Base-by-base conservation (phyloP, 805 yeast species). In the Cyberlindnera galapagoensis region DNA sequence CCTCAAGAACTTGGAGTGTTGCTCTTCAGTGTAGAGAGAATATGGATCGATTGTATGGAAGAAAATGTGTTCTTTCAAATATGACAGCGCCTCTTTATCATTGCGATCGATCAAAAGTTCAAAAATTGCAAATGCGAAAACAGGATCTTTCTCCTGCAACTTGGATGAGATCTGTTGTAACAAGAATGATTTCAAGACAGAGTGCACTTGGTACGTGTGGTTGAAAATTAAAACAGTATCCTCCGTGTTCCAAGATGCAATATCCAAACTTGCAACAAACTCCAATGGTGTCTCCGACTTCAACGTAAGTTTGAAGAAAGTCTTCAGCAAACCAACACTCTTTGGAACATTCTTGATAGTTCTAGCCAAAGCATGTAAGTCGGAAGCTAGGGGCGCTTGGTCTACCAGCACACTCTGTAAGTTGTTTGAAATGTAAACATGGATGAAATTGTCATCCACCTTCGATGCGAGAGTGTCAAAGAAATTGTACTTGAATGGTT, bases 341-440 rank as follows among this genome's bases (percentile, higher is more conserved):
- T 41, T 45, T 15, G 42, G 40, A n/a, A 41, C 7, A 3, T 24
- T 12, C 6, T 14, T 9, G 8, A 44, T 35, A 3, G 38, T 30
- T 12, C 29, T 30, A 8, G 43, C 32, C 19, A 45, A 31, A 11
- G 47, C 38, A 9, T 19, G 10, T 4, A 39, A 25, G 6, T 37
- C 43, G 7, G 30, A 21, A 1, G 15, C 15, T 3, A 34, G 9
- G 15, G 41, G 9, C 3, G 24, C 24, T 16, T 29, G 26, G 13
- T 40, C 42, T 20, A 49, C 37, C 21, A 49, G 39, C 21, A 38
- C 38, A 2, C 51, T 44, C 25, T 46, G 51, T n/a, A 49, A 15
- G 23, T 46, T 46, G 31, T 49, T 47, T 5, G 41, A 31, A 24
- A 49, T 39, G 35, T 33, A 49, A 9, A 31, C 30, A 9, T 24